Percentiles rank a stretch among this genome's conserved stretches.
Conservation (phyloP, 331 rosid species). For the Rhamnella rubrinervis region DNA sequence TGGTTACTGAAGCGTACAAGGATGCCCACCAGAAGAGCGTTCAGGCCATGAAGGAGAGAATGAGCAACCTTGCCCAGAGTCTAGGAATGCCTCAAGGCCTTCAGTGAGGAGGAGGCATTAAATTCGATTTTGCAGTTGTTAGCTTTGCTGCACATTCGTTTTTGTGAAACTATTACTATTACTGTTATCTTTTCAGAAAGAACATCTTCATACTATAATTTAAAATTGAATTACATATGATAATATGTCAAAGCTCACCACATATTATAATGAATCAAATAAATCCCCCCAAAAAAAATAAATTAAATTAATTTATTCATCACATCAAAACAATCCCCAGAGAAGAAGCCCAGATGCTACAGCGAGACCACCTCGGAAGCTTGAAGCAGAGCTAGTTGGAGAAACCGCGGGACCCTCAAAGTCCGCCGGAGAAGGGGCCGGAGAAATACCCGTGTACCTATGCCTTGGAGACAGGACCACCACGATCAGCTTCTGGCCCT, state of each 20-base stretch:
- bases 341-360: conserved; percentile 36
- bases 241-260: neutral
- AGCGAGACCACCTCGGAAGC: conserved; percentile 35
- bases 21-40: conserved; percentile 91
- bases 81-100: conserved; percentile 80
- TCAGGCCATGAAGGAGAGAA: conserved; percentile 84
- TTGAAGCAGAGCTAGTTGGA: conserved; percentile 61
- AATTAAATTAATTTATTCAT: neutral
- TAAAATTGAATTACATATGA: conserved; percentile 1
- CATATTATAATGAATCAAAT: neutral
- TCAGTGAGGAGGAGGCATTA: conserved; percentile 30
- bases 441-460: conserved; percentile 30
- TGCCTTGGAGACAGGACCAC: conserved; percentile 68
- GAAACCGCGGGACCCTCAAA: conserved; percentile 70
- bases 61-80: conserved; percentile 81
- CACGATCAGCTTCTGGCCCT: conserved; percentile 72
- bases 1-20: conserved; percentile 83
- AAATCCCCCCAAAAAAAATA: conserved; percentile 9
- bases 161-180: no score
- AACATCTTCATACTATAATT: neutral
- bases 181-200: no score
- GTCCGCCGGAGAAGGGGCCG: conserved; percentile 65
- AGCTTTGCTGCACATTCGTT: no score
- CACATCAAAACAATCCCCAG: conserved; percentile 36
- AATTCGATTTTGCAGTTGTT: no score